phyloP scores from a whole-genome alignment of 192 early-diverging fungal genomes.

The Entomortierella lignicola region DNA sequence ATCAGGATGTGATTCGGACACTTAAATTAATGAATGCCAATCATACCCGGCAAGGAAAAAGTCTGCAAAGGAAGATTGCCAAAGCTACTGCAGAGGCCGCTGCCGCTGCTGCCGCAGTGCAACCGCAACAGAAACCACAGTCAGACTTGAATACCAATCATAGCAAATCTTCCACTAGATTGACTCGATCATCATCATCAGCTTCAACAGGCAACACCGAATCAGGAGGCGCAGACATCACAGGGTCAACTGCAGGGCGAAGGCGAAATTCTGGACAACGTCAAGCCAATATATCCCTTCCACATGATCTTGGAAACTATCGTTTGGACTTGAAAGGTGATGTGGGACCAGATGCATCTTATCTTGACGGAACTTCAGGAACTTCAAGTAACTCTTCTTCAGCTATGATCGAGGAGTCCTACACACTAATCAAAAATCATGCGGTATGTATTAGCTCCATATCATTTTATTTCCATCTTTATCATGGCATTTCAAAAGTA shows the following conservation, averaged over 20 bases:
- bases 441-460: constrained; percentile 8
- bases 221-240: background rate
- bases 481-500: background rate
- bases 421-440: constrained; percentile 42
- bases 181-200: background rate
- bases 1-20: constrained; percentile 67
- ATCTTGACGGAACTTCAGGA: constrained; percentile 12
- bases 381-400: constrained; percentile 45
- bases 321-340: background rate
- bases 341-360: constrained; percentile 12
- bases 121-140: constrained; percentile 3
- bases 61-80: constrained; percentile 65
- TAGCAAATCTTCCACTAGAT: background rate
- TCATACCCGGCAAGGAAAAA: constrained; percentile 75
- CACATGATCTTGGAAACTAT: constrained; percentile 1
- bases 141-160: background rate
- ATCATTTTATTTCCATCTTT: background rate
- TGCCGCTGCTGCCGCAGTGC: constrained; percentile 16
- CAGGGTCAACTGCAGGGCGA: constrained; percentile 1
- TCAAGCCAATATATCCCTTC: background rate
- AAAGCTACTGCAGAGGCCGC: too few species aligned
- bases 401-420: constrained; percentile 47
- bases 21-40: constrained; percentile 73
- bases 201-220: background rate
- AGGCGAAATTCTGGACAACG: constrained; percentile 14